phyloP scores from a whole-genome alignment of 2,329 filamentous ascomycete genomes.

The Corynespora cassiicola region DNA sequence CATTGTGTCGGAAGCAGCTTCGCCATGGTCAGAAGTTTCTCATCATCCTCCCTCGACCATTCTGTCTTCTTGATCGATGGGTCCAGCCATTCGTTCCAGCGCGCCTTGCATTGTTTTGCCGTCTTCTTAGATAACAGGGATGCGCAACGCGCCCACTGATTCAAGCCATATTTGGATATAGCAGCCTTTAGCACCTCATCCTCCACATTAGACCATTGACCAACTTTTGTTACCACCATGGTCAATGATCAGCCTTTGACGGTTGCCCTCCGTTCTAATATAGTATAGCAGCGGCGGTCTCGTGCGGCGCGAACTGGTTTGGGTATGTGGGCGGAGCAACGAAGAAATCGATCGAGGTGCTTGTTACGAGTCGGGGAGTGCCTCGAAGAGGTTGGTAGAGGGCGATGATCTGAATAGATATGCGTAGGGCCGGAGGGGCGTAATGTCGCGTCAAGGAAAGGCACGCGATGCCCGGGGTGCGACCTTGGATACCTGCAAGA shows the following conservation, averaged over 20 bases:
- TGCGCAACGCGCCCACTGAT: constrained; percentile 96
- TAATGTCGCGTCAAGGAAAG: too few relatives aligned
- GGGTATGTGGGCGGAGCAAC: too few relatives aligned
- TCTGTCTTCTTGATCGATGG: constrained; percentile 98
- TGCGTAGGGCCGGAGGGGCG: too few relatives aligned
- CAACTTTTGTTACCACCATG: constrained; percentile 72
- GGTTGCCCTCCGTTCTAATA: too few relatives aligned
- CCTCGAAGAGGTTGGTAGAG: too few relatives aligned
- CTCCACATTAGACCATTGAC: constrained; percentile 74
- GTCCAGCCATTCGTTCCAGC: constrained; percentile 98
- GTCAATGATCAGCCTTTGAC: constrained; percentile 1
- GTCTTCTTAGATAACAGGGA: constrained; percentile 97
- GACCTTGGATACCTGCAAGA: too few relatives aligned
- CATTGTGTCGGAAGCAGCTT: constrained; percentile 99
- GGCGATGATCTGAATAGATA: too few relatives aligned
- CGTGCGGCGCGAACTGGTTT: too few relatives aligned
- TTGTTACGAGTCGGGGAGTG: too few relatives aligned
- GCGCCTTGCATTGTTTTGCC: constrained; percentile 97
- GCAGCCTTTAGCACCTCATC: constrained; percentile 95
- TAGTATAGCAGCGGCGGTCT: too few relatives aligned
- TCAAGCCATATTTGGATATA: constrained; percentile 51
- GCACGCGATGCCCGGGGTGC: too few relatives aligned
- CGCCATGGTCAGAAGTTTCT: constrained; percentile 93
- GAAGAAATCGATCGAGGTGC: too few relatives aligned
- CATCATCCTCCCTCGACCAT: constrained; percentile 98